These are phyloP conservation scores for Spergularia azorica DNA, from an alignment of 179 eudicot species.

Conservation along the genomic window DNA sequence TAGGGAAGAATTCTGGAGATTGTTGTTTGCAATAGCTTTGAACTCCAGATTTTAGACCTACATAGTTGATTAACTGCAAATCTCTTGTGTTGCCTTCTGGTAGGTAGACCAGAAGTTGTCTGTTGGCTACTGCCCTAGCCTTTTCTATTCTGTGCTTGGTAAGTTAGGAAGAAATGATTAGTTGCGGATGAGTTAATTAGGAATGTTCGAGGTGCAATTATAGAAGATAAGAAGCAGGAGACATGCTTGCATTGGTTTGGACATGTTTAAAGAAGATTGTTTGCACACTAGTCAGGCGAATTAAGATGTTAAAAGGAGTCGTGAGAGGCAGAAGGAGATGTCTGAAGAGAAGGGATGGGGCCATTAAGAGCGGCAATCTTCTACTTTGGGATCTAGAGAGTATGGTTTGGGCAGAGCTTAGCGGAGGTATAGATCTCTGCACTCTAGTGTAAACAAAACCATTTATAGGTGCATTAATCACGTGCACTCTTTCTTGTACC, in stretches of 20 bases:
- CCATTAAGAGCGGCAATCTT: no score
- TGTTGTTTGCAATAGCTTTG: background rate
- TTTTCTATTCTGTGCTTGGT: background rate
- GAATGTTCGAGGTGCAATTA: background rate
- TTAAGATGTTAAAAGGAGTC: no score
- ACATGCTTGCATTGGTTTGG: background rate
- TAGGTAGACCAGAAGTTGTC: background rate
- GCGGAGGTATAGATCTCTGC: no score
- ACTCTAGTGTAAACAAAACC: no score
- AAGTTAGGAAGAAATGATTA: background rate
- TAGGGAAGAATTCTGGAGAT: background rate
- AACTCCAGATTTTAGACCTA: background rate
- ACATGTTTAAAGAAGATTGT: no score
- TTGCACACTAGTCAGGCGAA: no score
- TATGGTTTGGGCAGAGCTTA: no score
- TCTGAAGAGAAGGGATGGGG: no score
- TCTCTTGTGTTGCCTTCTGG: background rate
- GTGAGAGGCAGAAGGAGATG: no score
- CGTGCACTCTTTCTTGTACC: background rate
- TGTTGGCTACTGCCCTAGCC: background rate
- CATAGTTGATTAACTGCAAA: background rate
- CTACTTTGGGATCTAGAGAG: no score
- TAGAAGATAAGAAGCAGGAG: background rate
- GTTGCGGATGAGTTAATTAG: background rate
- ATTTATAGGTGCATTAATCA: no score